These are phyloP conservation scores for Tremella fuciformis DNA, from an alignment of 768 basidiomycete species.

Conservation along the genomic window DNA sequence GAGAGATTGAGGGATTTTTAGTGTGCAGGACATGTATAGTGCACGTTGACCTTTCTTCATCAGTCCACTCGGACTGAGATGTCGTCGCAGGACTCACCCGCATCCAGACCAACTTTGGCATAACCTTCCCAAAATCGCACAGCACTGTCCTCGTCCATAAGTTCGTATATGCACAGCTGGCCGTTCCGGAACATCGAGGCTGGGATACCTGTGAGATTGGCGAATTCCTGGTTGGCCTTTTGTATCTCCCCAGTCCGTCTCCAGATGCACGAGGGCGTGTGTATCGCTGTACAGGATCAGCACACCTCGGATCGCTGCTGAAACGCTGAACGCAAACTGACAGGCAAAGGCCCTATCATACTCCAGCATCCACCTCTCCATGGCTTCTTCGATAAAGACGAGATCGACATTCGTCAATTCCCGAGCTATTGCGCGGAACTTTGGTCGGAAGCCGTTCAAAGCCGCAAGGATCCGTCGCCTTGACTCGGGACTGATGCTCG, in stretches of 20 bases:
- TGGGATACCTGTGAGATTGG: constrained; percentile 62
- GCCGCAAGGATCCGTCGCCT: constrained; percentile 89
- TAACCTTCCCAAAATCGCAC: constrained; percentile 99
- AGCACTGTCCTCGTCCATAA: constrained; percentile 95
- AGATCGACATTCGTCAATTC: constrained; percentile 61
- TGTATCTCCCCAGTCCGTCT: constrained; percentile 96
- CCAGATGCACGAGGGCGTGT: constrained; percentile 95
- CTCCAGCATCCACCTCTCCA: constrained; percentile 89
- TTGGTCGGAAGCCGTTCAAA: constrained; percentile 56
- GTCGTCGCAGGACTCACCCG: constrained; percentile 23
- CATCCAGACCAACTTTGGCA: constrained; percentile 56
- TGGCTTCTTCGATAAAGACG: constrained; percentile 96
- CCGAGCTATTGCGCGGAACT: constrained; percentile 53
- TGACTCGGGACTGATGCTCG: constrained; percentile 81
- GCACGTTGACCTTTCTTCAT: constrained; percentile 37
- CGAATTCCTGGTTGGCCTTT: constrained; percentile 95
- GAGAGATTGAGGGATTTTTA: constrained; percentile 44
- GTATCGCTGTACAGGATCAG: constrained; percentile 70
- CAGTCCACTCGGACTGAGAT: background rate
- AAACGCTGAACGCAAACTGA: constrained; percentile 24
- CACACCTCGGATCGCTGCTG: background rate
- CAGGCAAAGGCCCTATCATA: constrained; percentile 71
- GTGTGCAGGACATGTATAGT: constrained; percentile 43
- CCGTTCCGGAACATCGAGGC: constrained; percentile 70
- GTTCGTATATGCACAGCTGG: constrained; percentile 90